Evolutionary conservation across 768 basidiomycete species (phyloP).

Genomic region (Krasilnikovozyma curviuscula): DNA sequence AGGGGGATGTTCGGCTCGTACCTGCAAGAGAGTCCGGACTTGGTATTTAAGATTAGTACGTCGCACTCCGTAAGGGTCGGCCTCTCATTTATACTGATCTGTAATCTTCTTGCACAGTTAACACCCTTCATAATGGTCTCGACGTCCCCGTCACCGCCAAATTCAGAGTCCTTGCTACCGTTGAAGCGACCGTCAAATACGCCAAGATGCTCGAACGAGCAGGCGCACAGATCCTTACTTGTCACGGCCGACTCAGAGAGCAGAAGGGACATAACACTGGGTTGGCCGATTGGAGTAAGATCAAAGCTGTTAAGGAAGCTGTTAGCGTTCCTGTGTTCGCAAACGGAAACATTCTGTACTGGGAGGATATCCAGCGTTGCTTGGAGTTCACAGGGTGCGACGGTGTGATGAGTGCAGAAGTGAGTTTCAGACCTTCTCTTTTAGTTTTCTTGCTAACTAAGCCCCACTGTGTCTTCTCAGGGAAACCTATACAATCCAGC

Average conservation of each 20-base stretch:
- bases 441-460: background rate
- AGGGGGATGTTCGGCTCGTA: slow-evolving; percentile 74
- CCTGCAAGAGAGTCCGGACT: slow-evolving; percentile 84
- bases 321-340: slow-evolving; percentile 87
- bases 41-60: slow-evolving; percentile 57
- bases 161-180: slow-evolving; percentile 69
- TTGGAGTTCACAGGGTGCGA: slow-evolving; percentile 69
- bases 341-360: slow-evolving; percentile 83
- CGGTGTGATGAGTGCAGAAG: slow-evolving; percentile 77
- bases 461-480: slow-evolving; percentile 22
- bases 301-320: slow-evolving; percentile 72
- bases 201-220: slow-evolving; percentile 89
- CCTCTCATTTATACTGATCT: background rate
- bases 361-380: slow-evolving; percentile 61
- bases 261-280: slow-evolving; percentile 74
- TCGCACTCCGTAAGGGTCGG: slow-evolving; percentile 17
- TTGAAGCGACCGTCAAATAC: slow-evolving; percentile 78
- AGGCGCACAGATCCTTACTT: slow-evolving; percentile 84
- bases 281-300: slow-evolving; percentile 73
- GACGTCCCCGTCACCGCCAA: slow-evolving; percentile 89
- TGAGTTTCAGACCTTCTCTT: slow-evolving; percentile 10
- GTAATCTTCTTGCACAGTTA: slow-evolving; percentile 36
- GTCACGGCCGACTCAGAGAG: slow-evolving; percentile 78
- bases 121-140: slow-evolving; percentile 62
- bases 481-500: slow-evolving; percentile 85